A percentile compares a stretch with the other conserved stretches of the same genome.
Evolutionary conservation across 352 stramenopile genomes (phyloP).

Genomic region (Globisporangium acanthophoron): DNA sequence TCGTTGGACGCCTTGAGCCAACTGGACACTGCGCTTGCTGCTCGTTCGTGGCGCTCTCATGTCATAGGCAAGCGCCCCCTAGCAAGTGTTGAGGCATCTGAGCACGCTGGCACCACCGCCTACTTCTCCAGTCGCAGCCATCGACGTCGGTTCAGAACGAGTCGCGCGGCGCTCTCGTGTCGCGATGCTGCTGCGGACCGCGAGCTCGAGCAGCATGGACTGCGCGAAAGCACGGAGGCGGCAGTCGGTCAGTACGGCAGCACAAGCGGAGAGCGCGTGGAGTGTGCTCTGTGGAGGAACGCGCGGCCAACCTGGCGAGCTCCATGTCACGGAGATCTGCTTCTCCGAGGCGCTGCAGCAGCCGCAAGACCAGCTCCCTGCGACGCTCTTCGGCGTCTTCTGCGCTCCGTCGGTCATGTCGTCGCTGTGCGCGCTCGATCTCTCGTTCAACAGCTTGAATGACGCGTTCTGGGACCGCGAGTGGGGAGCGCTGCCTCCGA

Average conservation of each 20-base stretch:
- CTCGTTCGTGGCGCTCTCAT: too few relatives aligned
- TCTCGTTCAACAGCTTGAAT: slow-evolving; percentile 50
- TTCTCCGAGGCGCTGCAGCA: not conserved
- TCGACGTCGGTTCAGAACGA: too few relatives aligned
- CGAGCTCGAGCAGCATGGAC: not conserved
- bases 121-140: too few relatives aligned
- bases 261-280: not conserved
- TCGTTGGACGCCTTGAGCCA: too few relatives aligned
- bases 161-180: not conserved
- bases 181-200: not conserved
- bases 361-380: not conserved
- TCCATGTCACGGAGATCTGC: not conserved
- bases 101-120: too few relatives aligned
- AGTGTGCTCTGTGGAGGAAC: not conserved
- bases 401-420: not conserved
- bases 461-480: slow-evolving; percentile 30
- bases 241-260: not conserved
- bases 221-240: not conserved
- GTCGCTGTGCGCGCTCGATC: slow-evolving; percentile 24
- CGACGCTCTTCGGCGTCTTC: not conserved
- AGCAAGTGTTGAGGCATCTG: too few relatives aligned
- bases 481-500: not conserved
- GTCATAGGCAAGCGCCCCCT: too few relatives aligned
- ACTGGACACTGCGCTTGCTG: too few relatives aligned
- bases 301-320: not conserved